These are phyloP conservation scores for Phaeoacremonium minimum DNA, from an alignment of 2,329 filamentous ascomycete species.

Conservation along the genomic window DNA sequence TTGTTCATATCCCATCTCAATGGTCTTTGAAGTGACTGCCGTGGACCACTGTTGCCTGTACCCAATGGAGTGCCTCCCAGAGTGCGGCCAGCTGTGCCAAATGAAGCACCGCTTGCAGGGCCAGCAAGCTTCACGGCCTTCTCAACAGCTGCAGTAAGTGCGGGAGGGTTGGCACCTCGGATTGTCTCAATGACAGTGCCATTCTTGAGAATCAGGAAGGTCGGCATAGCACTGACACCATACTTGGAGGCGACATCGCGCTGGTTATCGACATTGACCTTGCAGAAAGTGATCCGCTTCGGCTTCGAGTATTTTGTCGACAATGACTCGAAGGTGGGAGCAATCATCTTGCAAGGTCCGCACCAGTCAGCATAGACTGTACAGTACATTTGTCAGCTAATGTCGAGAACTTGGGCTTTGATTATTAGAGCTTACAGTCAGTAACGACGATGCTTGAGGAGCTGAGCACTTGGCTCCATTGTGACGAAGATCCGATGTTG, in stretches of 20 bases:
- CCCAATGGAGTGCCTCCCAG: constrained; percentile 39
- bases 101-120: constrained; percentile 36
- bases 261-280: constrained; percentile 86
- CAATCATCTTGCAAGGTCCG: constrained; percentile 87
- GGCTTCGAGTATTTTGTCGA: constrained; percentile 75
- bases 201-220: constrained; percentile 86
- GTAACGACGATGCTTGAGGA: constrained; percentile 77
- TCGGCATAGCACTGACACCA: constrained; percentile 83
- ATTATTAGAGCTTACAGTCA: constrained; percentile 66
- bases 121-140: constrained; percentile 57
- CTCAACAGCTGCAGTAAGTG: constrained; percentile 72
- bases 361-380: constrained; percentile 95
- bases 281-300: constrained; percentile 81
- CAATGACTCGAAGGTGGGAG: constrained; percentile 82
- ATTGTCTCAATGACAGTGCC: constrained; percentile 71
- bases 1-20: constrained; percentile 29
- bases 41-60: constrained; percentile 11
- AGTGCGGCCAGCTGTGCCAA: constrained; percentile 52
- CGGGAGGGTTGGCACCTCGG: constrained; percentile 73
- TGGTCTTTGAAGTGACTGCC: constrained; percentile 16
- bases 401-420: constrained; percentile 12
- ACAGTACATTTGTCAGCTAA: constrained; percentile 15
- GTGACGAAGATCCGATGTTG: constrained; percentile 58
- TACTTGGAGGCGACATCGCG: constrained; percentile 72
- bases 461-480: constrained; percentile 69